Conservation (phyloP, 768 basidiomycete species). For the Lactarius sanguifluus region DNA sequence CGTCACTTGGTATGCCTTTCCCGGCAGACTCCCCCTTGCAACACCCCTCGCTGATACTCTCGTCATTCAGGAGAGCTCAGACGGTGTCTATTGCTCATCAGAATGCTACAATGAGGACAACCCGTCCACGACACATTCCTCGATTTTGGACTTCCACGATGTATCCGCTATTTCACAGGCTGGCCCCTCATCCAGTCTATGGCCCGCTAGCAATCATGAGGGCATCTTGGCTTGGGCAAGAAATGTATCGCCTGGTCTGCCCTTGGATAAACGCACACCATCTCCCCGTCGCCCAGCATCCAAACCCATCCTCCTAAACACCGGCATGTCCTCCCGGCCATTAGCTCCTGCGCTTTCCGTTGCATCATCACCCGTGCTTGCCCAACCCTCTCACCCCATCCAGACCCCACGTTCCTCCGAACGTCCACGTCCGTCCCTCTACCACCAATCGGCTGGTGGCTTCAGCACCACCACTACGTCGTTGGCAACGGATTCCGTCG, state of each 20-base stretch:
- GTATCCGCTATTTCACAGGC: constrained; percentile 9
- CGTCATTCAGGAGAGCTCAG: constrained; percentile 35
- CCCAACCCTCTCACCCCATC: constrained; percentile 28
- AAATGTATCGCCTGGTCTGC: constrained; percentile 34
- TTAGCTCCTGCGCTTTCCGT: constrained; percentile 28
- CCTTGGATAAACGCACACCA: constrained; percentile 29
- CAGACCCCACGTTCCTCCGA: constrained; percentile 29
- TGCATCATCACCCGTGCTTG: constrained; percentile 25
- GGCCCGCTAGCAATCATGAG: constrained; percentile 40
- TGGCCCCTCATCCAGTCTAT: constrained; percentile 19
- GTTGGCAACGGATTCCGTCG: constrained; percentile 34
- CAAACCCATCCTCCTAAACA: constrained; percentile 19
- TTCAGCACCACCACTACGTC: constrained; percentile 29
- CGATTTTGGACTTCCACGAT: constrained; percentile 24
- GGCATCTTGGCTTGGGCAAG: constrained; percentile 47
- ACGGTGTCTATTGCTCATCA: constrained; percentile 55
- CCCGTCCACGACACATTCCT: constrained; percentile 23
- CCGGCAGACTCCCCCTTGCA: constrained; percentile 5
- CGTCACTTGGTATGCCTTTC: constrained; percentile 51
- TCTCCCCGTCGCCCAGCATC: constrained; percentile 14
- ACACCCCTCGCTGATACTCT: constrained; percentile 31
- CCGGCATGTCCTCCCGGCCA: constrained; percentile 24
- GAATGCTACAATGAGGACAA: constrained; percentile 42
- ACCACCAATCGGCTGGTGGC: constrained; percentile 24
- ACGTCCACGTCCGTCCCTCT: constrained; percentile 14